phyloP scores from a whole-genome alignment of 495 filamentous ascomycete genomes.

The Annulohypoxylon maeteangense region DNA sequence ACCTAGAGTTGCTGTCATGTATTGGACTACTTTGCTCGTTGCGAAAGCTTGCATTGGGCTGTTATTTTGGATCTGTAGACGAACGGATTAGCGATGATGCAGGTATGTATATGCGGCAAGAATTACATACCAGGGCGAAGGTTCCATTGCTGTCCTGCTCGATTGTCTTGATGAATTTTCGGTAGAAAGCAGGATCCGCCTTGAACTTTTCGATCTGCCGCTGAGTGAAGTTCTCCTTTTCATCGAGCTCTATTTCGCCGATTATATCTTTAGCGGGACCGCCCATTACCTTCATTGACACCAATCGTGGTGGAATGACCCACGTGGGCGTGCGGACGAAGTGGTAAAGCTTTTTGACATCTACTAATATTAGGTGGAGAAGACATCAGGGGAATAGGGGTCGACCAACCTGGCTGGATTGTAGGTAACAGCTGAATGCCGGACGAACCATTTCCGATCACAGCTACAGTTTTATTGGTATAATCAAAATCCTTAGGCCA shows the following conservation, averaged over 20 bases:
- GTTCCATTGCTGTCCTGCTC: constrained; percentile 40
- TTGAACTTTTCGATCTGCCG: constrained; percentile 60
- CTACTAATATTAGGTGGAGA: constrained; percentile 43
- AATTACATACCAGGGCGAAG: constrained; percentile 46
- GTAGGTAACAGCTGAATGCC: constrained; percentile 70
- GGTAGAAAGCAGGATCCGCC: constrained; percentile 45
- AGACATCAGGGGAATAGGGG: constrained; percentile 53
- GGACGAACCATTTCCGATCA: constrained; percentile 70
- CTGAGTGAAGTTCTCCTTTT: constrained; percentile 49
- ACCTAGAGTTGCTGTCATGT: constrained; percentile 46
- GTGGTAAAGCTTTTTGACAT: constrained; percentile 58
- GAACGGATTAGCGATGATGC: constrained; percentile 36
- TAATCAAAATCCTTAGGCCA: constrained; percentile 68
- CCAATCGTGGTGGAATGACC: constrained; percentile 66
- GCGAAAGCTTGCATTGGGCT: constrained; percentile 45
- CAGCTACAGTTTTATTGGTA: constrained; percentile 65
- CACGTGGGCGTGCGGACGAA: constrained; percentile 72
- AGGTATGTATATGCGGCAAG: not conserved
- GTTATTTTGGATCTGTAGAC: constrained; percentile 48
- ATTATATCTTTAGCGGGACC: constrained; percentile 44
- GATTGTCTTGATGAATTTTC: constrained; percentile 43
- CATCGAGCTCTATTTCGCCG: constrained; percentile 46
- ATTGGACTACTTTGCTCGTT: constrained; percentile 37
- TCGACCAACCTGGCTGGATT: constrained; percentile 62
- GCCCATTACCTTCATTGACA: constrained; percentile 57